Evolutionary conservation across 257 asterid genomes (phyloP), one percentile per base, ranked within the genome.

Genomic region (Solanum phureja): DNA sequence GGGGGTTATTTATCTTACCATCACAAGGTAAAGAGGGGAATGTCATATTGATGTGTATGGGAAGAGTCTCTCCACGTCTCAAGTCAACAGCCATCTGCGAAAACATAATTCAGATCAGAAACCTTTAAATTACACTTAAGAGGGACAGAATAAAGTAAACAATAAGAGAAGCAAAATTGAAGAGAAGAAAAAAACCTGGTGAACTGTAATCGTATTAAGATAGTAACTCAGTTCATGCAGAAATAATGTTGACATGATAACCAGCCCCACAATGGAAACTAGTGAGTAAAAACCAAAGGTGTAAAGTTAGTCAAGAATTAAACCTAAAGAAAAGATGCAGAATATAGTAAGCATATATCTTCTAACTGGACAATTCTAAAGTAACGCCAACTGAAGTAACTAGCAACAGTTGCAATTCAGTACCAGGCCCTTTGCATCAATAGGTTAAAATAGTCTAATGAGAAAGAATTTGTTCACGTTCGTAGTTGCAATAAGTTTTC

Each of bases 21-120:
- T 97, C 99, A 92, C 99, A 97, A 83, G 99, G 99, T 90, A 97
- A 91, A 79, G 99, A 94, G 11, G 99, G 99, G 91, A 97, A 97
- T 86, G 99, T 91, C 96, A 97, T 95, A 88, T 97, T 97, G 87
- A 97, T 94, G 92, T 97, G 99, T 89, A 97, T 97, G 12, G 99
- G 99, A 83, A 97, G 97, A 35, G 95, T 97, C 92, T 96, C 99
- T 85, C 99, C 99, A 49, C 98, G 98, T 89, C 93, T 94, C 85
- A 94, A 92, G 90, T 97, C 99, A 90, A 97, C 99, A 87, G 95
- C 90, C 99, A 97, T 96, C 99, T 97, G 97, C 60, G 88, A 91
- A 87, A 73, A 64, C 83, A 86, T 23, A 38, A 11, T 81, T 76
- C 87, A 76, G 87, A 79, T 82, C 21, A 38, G 56, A 29, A 71